These are phyloP conservation scores for Polytrichum formosum DNA, from an alignment of 225 moss, liverwort and hornwort genomes.

Conservation along the genomic window DNA sequence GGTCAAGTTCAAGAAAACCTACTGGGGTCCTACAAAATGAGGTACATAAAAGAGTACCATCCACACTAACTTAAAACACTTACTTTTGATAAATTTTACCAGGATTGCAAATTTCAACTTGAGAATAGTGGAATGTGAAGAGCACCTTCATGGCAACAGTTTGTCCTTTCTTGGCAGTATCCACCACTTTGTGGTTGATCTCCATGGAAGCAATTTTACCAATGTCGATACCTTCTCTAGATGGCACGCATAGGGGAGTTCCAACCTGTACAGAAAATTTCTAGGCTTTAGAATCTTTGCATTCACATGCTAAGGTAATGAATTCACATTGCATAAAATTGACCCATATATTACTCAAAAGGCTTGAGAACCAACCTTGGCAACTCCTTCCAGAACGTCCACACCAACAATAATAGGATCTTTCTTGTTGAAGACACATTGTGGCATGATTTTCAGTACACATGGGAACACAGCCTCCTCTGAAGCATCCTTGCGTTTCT, in stretches of 20 bases:
- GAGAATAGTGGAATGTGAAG: background rate
- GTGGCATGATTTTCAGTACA: slow-evolving; percentile 87
- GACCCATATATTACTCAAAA: background rate
- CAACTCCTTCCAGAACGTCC: slow-evolving; percentile 86
- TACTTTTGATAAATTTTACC: too few species aligned
- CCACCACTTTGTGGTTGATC: slow-evolving; percentile 94
- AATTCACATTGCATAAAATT: background rate
- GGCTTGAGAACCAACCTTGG: slow-evolving; percentile 54
- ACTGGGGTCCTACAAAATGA: too few species aligned
- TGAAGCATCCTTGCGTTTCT: slow-evolving; percentile 93
- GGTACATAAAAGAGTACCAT: too few species aligned
- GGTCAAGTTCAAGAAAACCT: background rate
- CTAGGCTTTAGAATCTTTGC: background rate
- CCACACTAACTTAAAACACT: too few species aligned
- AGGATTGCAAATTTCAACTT: too few species aligned
- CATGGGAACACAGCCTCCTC: slow-evolving; percentile 99
- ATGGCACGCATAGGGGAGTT: slow-evolving; percentile 89
- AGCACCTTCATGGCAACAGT: slow-evolving; percentile 92
- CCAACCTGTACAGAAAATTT: slow-evolving; percentile 60
- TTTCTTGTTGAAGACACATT: slow-evolving; percentile 97
- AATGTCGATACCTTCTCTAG: slow-evolving; percentile 87
- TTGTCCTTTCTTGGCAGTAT: slow-evolving; percentile 96
- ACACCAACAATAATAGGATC: slow-evolving; percentile 98
- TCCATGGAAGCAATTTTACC: slow-evolving; percentile 99
- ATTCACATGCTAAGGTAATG: too few species aligned